These are phyloP conservation scores for Leishmania mexicana DNA, from an alignment of 208 protist genomes.

Conservation along the genomic window DNA sequence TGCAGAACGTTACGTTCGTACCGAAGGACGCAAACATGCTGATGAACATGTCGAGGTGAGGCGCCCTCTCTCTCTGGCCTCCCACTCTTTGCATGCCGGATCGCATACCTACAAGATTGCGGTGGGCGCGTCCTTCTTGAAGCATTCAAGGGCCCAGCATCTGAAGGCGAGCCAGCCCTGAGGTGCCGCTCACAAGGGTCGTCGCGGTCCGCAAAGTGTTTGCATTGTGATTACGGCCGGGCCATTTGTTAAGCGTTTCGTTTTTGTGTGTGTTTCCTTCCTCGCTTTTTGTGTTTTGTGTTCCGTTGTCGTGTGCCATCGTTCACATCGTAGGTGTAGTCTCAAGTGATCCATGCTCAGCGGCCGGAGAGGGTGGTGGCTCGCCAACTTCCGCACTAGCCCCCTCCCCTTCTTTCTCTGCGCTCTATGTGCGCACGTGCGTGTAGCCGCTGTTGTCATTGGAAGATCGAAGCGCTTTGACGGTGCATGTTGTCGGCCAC, in stretches of 20 bases:
- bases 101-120: not conserved
- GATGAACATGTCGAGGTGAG: slow-evolving; percentile 50
- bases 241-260: not conserved
- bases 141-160: not conserved
- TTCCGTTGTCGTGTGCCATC: not conserved
- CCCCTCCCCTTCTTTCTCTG: not conserved
- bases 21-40: slow-evolving; percentile 71
- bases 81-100: not conserved
- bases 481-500: not conserved
- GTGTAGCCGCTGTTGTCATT: not conserved
- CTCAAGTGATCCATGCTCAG: not conserved
- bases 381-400: not conserved
- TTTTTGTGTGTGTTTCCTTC: not conserved
- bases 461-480: not conserved
- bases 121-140: not conserved
- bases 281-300: not conserved
- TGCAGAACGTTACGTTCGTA: slow-evolving; percentile 88
- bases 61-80: too few species aligned
- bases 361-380: not conserved
- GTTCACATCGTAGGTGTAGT: not conserved
- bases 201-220: not conserved
- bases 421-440: not conserved
- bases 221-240: not conserved
- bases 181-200: not conserved
- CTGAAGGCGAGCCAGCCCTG: too few species aligned